Evolutionary conservation across 2,329 filamentous ascomycete genomes (phyloP), one percentile per base, ranked within the genome.

Genomic region (Colletotrichum tropicicola): DNA sequence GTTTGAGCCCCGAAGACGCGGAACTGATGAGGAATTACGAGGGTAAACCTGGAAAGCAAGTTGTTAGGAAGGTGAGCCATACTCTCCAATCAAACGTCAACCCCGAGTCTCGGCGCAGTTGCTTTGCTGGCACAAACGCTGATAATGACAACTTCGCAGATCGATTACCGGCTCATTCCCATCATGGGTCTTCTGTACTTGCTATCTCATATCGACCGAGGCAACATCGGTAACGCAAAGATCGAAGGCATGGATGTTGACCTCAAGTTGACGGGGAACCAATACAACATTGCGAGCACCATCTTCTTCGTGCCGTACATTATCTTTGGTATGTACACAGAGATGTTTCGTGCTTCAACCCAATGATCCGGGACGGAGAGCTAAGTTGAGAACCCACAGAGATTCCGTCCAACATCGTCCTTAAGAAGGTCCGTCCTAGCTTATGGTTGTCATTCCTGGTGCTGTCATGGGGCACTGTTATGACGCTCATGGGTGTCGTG

Each of bases 381-480:
- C 5, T 3, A n/a, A 13, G 17, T 87, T 88, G 67, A 88, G 91
- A 71, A 12, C 32, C 3, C 17, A 5, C 23, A 53, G 49, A 53
- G 37, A 80, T 85, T 0, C 72, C 89, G 39, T 89, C 87, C 37
- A 91, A 92, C 69, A 76, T 90, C 28, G 73, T 92, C 15, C 83
- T 92, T 41, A 91, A 91, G 72, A 83, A 82, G 5, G 78, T 90
- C 68, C 75, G 76, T 6, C 82, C 82, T 0, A 75, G 76, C 7
- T 37, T 76, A n/a, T 78, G 73, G 71, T 70, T 82, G 9, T 73
- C 75, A 1, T 51, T 56, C 3, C 74, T 80, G 37, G 80, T 80
- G 72, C 73, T 80, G 53, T 78, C 37, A 30, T 54, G 37, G 51
- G 51, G 51, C 7, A 43, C 37, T 17, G 49, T 53, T 48, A 73